Base-by-base conservation (phyloP, 768 basidiomycete species). In the Flagelloscypha sp. region DNA sequence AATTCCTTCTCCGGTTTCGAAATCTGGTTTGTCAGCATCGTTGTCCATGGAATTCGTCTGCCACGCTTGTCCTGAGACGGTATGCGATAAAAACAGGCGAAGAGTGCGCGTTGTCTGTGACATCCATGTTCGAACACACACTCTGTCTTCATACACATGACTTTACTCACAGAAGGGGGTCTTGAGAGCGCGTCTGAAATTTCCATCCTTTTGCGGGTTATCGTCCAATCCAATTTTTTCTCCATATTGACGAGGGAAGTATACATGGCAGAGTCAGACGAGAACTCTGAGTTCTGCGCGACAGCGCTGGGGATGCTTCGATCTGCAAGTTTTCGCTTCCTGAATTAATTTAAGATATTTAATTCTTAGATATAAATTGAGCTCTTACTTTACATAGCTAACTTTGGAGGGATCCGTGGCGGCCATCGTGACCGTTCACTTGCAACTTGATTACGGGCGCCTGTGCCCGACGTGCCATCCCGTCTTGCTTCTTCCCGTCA, bases 151-250 rank as follows among this genome's bases (percentile, higher is more conserved):
- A 30, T 29, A 13, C 1, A 16, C 24, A 48, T 48, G 17, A 38
- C 49, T 3, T 19, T 4, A 57, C 68, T 42, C 43, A 88, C 90
- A 4, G 78, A 74, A 13, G 83, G 76, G 22, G 73, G 78, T 39
- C 81, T 71, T 15, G 72, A 72, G 30, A 93, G 53, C n/a, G 88
- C 78, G 52, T 97, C 92, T 51, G 90, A 85, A 21, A 97, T 79
- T 53, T 97, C 92, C 7, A 82, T 82, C 47, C 72, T 77, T 59
- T 94, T 94, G 53, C 93, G 69, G 53, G 77, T 79, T 68, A 93
- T 83, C 3, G 89, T 93, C 93, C 93, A 95, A 57, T 97, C 92
- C 11, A 97, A 63, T 53, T 83, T 86, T 39, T 84, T 73, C 54
- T 95, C 92, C 77, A 87, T 87, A 45, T 84, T 81, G 18, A 92